These are phyloP conservation scores for Exobasidium rhododendri DNA, from an alignment of 1,284 basidiomycete genomes.

Conservation along the genomic window DNA sequence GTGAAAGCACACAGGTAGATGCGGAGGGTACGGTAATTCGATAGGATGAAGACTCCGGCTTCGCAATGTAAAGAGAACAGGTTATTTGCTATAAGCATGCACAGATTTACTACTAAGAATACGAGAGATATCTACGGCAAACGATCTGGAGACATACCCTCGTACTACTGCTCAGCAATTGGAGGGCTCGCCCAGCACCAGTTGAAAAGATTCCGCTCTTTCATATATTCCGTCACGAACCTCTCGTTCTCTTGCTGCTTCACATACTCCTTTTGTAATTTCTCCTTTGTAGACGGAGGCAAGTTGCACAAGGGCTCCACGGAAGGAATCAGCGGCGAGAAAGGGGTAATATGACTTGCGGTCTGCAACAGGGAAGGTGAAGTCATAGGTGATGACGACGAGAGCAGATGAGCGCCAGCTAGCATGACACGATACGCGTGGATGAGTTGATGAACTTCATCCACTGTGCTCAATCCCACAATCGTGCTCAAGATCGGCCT, in stretches of 20 bases:
- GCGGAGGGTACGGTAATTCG: background rate
- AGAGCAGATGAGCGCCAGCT: slow-evolving; percentile 15
- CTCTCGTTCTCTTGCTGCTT: background rate
- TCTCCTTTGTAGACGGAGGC: background rate
- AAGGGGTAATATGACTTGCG: too few species aligned
- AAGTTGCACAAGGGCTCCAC: background rate
- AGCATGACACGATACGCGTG: slow-evolving; percentile 38
- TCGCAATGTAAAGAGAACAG: too few species aligned
- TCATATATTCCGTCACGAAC: background rate
- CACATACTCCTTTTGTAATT: background rate
- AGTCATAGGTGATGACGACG: background rate
- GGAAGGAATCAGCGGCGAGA: too few species aligned
- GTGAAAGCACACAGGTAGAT: slow-evolving; percentile 11
- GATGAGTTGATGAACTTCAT: slow-evolving; percentile 48
- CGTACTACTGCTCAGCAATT: too few species aligned
- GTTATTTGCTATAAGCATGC: too few species aligned
- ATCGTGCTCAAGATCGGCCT: slow-evolving; percentile 34
- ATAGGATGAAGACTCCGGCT: too few species aligned
- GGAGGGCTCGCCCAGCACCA: background rate
- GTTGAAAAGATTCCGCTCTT: background rate
- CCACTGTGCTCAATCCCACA: slow-evolving; percentile 46
- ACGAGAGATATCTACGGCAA: too few species aligned
- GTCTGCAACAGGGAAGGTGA: too few species aligned
- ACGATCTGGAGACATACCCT: too few species aligned
- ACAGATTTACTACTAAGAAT: too few species aligned